These are phyloP conservation scores for Boeremia exigua DNA, from an alignment of 2,329 filamentous ascomycete species.

Conservation along the genomic window DNA sequence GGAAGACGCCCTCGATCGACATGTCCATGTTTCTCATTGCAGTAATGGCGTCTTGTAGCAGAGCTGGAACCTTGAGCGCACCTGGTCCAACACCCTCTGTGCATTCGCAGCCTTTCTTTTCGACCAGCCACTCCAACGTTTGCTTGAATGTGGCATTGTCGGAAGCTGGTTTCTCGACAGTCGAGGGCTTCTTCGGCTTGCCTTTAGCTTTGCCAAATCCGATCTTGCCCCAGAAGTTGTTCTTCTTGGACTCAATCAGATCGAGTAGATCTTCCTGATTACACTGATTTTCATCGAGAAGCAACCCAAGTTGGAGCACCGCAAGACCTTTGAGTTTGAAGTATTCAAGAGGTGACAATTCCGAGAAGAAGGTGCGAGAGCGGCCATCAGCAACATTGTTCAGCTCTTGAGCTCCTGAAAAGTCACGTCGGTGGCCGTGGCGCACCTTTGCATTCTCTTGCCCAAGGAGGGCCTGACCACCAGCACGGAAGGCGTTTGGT, in stretches of 20 bases:
- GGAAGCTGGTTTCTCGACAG: conserved; percentile 43
- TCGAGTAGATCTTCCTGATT: conserved; percentile 91
- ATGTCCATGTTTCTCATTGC: conserved; percentile 99
- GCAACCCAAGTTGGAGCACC: conserved; percentile 90
- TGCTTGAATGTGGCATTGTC: conserved; percentile 90
- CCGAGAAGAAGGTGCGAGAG: conserved; percentile 89
- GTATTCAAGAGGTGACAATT: conserved; percentile 92
- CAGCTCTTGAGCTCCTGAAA: conserved; percentile 62
- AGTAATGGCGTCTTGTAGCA: conserved; percentile 92
- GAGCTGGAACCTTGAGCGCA: conserved; percentile 85
- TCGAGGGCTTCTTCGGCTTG: conserved; percentile 75
- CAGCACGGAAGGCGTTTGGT: conserved; percentile 78
- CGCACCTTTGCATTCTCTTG: conserved; percentile 69
- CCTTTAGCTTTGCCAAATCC: conserved; percentile 88
- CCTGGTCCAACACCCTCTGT: conserved; percentile 95
- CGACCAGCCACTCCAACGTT: conserved; percentile 83
- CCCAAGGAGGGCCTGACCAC: conserved; percentile 71
- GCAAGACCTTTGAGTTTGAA: conserved; percentile 97
- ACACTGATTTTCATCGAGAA: conserved; percentile 89
- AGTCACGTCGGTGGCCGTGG: conserved; percentile 71
- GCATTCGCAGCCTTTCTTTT: conserved; percentile 95
- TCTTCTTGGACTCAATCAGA: conserved; percentile 90
- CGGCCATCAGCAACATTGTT: conserved; percentile 59
- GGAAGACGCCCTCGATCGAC: conserved; percentile 97
- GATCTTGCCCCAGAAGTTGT: conserved; percentile 98